Percentiles rank a stretch among this genome's conserved stretches.
These are phyloP conservation scores for Sarcocystis neurona DNA, from an alignment of 169 alveolate species.

Conservation along the genomic window DNA sequence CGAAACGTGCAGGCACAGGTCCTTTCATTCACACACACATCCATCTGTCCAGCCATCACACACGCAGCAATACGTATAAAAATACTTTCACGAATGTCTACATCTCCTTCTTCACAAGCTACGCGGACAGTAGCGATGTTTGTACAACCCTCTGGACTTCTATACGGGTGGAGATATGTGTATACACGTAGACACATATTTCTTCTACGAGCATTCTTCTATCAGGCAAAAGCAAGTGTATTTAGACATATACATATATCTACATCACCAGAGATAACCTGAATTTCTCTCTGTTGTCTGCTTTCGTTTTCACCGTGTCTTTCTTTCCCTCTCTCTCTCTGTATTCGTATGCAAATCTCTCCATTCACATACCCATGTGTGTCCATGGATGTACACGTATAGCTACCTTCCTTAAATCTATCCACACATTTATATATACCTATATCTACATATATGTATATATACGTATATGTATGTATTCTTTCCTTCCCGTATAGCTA, in stretches of 20 bases:
- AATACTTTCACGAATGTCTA: background rate
- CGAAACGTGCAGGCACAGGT: background rate
- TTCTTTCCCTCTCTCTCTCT: too few relatives aligned
- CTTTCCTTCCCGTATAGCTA: background rate
- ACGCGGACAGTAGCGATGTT: background rate
- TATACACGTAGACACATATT: background rate
- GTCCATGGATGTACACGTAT: background rate
- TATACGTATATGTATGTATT: background rate
- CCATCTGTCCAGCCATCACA: background rate
- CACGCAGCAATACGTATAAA: background rate
- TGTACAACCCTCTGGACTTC: background rate
- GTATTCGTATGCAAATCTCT: too few relatives aligned
- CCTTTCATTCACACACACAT: background rate
- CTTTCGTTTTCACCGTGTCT: too few relatives aligned
- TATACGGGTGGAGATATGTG: background rate
- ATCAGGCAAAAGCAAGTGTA: background rate
- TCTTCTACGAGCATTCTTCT: background rate
- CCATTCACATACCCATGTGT: background rate
- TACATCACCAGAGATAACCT: background rate
- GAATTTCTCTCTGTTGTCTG: too few relatives aligned
- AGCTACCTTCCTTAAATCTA: background rate
- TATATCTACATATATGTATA: background rate
- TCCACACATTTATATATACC: background rate
- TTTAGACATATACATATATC: background rate
- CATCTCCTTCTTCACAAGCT: too few relatives aligned